A percentile compares a stretch with the other conserved stretches of the same genome.
Evolutionary conservation across 78 protist species (phyloP).

Genomic region (Pelomyxa schiedti): DNA sequence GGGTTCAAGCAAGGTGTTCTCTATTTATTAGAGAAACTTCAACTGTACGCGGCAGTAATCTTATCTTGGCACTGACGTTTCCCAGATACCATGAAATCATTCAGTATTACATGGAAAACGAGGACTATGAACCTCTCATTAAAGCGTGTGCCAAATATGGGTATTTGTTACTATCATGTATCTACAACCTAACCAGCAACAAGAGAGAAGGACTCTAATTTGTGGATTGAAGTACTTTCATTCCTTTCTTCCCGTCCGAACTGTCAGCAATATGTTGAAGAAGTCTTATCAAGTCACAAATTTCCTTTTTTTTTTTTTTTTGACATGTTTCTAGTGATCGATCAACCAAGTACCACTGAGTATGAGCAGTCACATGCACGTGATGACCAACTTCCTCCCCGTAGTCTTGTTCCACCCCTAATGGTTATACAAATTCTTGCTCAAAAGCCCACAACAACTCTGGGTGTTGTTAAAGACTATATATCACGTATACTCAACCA

Average conservation of each 20-base stretch:
- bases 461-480: conserved; percentile 58
- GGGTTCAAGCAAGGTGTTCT: conserved; percentile 60
- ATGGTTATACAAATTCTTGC: conserved; percentile 68
- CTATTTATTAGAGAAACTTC: conserved; percentile 53
- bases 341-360: conserved; percentile 2
- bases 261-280: conserved; percentile 42
- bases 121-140: conserved; percentile 38
- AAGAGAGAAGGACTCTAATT: conserved; percentile 45
- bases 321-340: background rate
- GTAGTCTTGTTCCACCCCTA: conserved; percentile 81
- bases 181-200: background rate
- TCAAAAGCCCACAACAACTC: conserved; percentile 31
- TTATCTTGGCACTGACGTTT: background rate
- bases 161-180: no score
- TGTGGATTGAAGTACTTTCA: conserved; percentile 79
- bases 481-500: conserved; percentile 26
- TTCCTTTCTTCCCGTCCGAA: conserved; percentile 57
- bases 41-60: background rate
- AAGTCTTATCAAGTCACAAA: conserved; percentile 21
- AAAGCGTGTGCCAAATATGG: conserved; percentile 56
- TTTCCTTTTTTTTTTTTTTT: background rate
- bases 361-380: background rate
- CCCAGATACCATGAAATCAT: conserved; percentile 49
- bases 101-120: conserved; percentile 69
- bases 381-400: background rate